Evolutionary conservation across 306 rosid genomes (phyloP), one percentile per base, ranked within the genome.

Genomic region (Geum urbanum): DNA sequence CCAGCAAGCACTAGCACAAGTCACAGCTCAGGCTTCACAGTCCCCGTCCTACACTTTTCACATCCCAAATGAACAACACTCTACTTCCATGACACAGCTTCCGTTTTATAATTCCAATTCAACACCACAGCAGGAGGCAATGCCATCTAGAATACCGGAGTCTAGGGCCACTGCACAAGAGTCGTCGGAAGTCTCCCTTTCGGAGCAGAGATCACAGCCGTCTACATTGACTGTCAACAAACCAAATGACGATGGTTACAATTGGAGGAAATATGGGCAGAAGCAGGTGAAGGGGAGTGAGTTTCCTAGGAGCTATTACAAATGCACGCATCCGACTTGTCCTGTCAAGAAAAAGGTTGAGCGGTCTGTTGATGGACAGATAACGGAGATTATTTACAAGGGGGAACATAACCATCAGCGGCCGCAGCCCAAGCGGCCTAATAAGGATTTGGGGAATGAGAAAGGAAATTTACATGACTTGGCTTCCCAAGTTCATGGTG

Each of bases 261-360:
- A 87, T 67, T 91, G 97, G 97, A 79, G 96, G 59, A 88, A 91
- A 72, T 88, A 88, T 51, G 96, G 97, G 14, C 97, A 88, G 84
- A 91, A 88, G 85, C 91, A 86, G 27, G 89, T 91, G 80, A 91
- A 88, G 39, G 97, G 97, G 24, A 86, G 96, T 6, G 92, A 88
- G 60, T 88, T 85, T 74, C 97, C 91, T 56, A 79, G 92, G 63
- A 88, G 96, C 63, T 91, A 86, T 70, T 91, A 91, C 55, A 91
- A 91, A 73, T 91, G 97, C 81, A 88, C 91, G 1, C 77, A 77
- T 71, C 82, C 84, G 8, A 79, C 55, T 35, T 91, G 97, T 72
- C 91, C 89, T 41, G 97, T 88, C 8, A 91, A 86, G 91, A 91
- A 91, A 69, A 88, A 91, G 75, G 92, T 91, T 13, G 97, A 86